A percentile compares a stretch with the other conserved stretches of the same genome.
Conservation (phyloP, 2,329 filamentous ascomycete species). For the Ceratocystis eucalypticola region DNA sequence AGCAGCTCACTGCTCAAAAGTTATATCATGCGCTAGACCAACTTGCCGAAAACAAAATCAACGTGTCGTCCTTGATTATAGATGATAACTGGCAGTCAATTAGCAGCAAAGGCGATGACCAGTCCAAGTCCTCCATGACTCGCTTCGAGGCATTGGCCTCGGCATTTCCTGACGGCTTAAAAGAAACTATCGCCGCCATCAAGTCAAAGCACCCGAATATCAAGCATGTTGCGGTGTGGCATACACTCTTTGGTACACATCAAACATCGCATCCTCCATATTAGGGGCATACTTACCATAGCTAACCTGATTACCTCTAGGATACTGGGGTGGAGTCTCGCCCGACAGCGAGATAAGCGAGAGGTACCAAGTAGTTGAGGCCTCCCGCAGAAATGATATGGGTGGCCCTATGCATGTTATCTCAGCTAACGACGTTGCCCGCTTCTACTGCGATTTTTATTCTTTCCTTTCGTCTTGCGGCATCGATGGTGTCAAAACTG, state of each 20-base stretch:
- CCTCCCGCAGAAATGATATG: constrained; percentile 34
- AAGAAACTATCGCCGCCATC: constrained; percentile 54
- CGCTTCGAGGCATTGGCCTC: constrained; percentile 73
- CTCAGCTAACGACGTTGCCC: constrained; percentile 55
- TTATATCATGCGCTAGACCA: constrained; percentile 61
- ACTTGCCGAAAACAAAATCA: constrained; percentile 57
- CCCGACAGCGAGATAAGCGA: constrained; percentile 59
- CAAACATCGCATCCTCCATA: background rate
- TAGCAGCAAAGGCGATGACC: constrained; percentile 36
- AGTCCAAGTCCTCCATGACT: constrained; percentile 54
- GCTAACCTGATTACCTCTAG: constrained; percentile 25
- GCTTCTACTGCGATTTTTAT: constrained; percentile 88
- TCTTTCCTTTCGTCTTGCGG: constrained; percentile 59
- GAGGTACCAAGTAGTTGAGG: constrained; percentile 60
- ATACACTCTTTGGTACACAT: constrained; percentile 50
- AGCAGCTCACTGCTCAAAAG: constrained; percentile 66
- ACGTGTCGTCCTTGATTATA: constrained; percentile 76
- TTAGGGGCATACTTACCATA: constrained; percentile 16
- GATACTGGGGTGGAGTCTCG: constrained; percentile 86
- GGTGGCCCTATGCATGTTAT: constrained; percentile 60
- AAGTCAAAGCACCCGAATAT: constrained; percentile 57
- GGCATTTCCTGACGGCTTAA: constrained; percentile 69
- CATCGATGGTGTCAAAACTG: constrained; percentile 81
- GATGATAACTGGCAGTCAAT: constrained; percentile 94
- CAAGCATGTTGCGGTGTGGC: constrained; percentile 83